Conservation (phyloP, 352 stramenopile species). For the Phytophthora aleatoria region DNA sequence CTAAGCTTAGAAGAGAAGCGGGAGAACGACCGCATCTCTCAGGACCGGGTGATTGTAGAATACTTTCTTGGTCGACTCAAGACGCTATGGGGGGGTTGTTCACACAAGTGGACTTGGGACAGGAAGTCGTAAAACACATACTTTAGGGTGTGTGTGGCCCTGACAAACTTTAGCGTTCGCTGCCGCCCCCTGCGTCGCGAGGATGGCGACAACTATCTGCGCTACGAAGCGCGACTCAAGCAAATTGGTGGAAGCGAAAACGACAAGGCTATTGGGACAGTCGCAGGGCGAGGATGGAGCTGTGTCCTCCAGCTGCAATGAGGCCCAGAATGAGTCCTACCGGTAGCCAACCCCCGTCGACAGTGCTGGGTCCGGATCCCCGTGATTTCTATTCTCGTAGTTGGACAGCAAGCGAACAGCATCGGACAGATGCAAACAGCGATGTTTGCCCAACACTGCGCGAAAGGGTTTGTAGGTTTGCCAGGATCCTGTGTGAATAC, state of each 20-base stretch:
- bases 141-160: background rate
- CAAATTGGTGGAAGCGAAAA: background rate
- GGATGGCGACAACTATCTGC: background rate
- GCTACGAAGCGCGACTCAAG: background rate
- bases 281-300: background rate
- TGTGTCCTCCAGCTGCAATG: background rate
- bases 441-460: too few relatives aligned
- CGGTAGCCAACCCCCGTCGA: background rate
- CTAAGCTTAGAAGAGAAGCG: background rate
- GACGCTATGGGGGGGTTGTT: background rate
- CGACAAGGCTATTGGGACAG: background rate
- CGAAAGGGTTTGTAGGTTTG: too few relatives aligned
- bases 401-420: too few relatives aligned
- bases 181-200: background rate
- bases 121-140: background rate
- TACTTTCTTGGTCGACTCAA: background rate
- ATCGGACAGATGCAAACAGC: too few relatives aligned
- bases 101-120: background rate
- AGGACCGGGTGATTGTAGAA: background rate
- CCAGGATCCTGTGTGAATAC: too few relatives aligned
- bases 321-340: background rate
- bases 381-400: too few relatives aligned
- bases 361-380: background rate
- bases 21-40: too few relatives aligned
- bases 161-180: background rate